These are phyloP conservation scores for Escovopsis sp. DNA, from an alignment of 2,329 filamentous ascomycete genomes.

Conservation along the genomic window DNA sequence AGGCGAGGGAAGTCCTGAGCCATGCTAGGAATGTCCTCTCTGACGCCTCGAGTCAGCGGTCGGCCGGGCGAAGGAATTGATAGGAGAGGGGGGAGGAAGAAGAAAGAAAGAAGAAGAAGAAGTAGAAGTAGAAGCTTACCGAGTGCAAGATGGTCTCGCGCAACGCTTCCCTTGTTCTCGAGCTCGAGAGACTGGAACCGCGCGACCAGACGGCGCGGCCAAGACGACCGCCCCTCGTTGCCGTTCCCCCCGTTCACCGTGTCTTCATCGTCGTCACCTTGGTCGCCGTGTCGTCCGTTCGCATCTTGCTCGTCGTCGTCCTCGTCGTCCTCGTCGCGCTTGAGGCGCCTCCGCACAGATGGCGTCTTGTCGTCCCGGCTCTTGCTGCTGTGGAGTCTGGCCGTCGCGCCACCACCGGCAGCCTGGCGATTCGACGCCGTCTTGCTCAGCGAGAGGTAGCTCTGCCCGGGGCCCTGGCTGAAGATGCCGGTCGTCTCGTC, in stretches of 20 bases:
- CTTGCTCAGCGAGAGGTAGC: constrained; percentile 24
- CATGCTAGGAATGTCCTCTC: constrained; percentile 77
- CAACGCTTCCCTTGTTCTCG: constrained; percentile 75
- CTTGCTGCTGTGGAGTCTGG: no score
- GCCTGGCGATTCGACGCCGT: no score
- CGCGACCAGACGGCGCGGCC: constrained; percentile 35
- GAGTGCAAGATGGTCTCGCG: constrained; percentile 65
- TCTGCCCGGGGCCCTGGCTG: constrained; percentile 17
- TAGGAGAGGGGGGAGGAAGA: no score
- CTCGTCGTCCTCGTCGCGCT: no score
- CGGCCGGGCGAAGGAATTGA: no score
- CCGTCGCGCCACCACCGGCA: no score
- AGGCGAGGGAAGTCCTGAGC: constrained; percentile 68
- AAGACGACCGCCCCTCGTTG: constrained; percentile 14
- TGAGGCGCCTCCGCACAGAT: no score
- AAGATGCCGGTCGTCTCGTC: constrained; percentile 29
- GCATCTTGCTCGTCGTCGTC: no score
- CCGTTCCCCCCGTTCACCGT: background rate
- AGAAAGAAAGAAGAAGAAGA: background rate
- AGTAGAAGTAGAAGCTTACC: constrained; percentile 31
- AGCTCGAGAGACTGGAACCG: constrained; percentile 52
- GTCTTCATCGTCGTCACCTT: background rate
- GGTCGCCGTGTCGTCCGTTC: background rate
- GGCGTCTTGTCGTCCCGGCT: no score
- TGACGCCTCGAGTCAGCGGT: constrained; percentile 15